Evolutionary conservation across 1,139 yeast genomes (phyloP), one percentile per base, ranked within the genome.

Genomic region (Eremothecium sinecaudum): DNA sequence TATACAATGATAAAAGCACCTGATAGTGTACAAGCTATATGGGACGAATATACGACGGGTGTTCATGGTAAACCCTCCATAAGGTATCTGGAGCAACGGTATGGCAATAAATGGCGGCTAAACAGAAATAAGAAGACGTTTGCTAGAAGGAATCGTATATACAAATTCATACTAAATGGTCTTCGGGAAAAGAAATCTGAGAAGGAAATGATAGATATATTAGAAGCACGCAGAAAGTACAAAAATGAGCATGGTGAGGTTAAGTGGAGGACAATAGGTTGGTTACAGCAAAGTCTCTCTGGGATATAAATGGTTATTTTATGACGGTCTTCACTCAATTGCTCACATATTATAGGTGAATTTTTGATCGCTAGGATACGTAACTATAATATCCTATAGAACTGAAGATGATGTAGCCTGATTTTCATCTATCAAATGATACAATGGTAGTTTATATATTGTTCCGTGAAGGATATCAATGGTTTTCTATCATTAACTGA

Each of bases 11-110:
- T 53, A 15, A 56, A 55, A 39, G 62, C 61, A 3, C 61, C 61
- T 14, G 51, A 50, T 27, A 53, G 50, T 34, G 60, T 56, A 7
- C 43, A 45, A 18, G 54, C 58, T n/a, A 56, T 57, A 11, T 57
- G 61, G 61, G 54, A 53, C 23, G 64, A 59, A 35, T 59, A 58
- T 35, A 48, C 51, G 2, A 42, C 43, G 26, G 64, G 64, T 2
- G 47, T 58, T 11, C 48, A 56, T 35, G 62, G 62, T 0, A 49
- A 47, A n/a, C 62, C 62, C 4, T 50, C 63, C 0, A 54, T 59
- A 8, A 47, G 52, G 31, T 50, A 48, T 7, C 45, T 59, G 13
- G 63, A 59, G 33, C 56, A 55, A 28, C 52, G 46, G 30, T 58
- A 51, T 36, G 63, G 63, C 9, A 54, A 54, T 35, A 54, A 53